These are phyloP conservation scores for Trametes cinnabarina DNA, from an alignment of 768 basidiomycete species.

Conservation along the genomic window DNA sequence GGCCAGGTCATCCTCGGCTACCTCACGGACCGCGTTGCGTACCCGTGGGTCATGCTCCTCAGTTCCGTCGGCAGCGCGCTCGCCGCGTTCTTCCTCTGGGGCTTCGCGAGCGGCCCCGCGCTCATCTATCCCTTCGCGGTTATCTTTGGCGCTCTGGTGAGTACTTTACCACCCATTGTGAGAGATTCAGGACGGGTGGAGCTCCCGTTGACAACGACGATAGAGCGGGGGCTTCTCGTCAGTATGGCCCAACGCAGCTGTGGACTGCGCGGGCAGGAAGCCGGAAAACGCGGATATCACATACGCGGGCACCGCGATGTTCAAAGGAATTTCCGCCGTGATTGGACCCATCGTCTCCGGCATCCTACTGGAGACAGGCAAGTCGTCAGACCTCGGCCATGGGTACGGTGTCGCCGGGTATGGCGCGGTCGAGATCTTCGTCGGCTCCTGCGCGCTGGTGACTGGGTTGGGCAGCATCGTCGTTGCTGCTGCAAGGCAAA, in stretches of 20 bases:
- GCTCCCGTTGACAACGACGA: too few species aligned
- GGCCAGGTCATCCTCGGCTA: conserved; percentile 25
- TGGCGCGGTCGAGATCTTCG: conserved; percentile 24
- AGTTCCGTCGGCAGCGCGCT: conserved; percentile 20
- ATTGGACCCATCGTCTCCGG: conserved; percentile 26
- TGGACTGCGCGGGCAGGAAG: conserved; percentile 19
- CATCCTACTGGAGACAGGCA: conserved; percentile 22
- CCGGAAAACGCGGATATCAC: conserved; percentile 22
- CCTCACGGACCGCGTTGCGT: conserved; percentile 24
- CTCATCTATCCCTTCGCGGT: conserved; percentile 23
- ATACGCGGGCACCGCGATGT: conserved; percentile 16
- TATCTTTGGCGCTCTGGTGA: conserved; percentile 25
- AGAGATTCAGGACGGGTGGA: too few species aligned
- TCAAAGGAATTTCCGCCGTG: conserved; percentile 24
- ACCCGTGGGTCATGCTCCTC: conserved; percentile 23
- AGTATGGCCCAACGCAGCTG: conserved; percentile 18
- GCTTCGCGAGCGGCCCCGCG: conserved; percentile 23
- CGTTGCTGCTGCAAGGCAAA: conserved; percentile 16
- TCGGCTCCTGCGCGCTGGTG: conserved; percentile 20
- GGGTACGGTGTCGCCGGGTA: conserved; percentile 22
- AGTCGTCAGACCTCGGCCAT: conserved; percentile 2
- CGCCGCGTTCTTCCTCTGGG: conserved; percentile 25
- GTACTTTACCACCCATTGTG: background rate
- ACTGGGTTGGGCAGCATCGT: conserved; percentile 20
- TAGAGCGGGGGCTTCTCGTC: conserved; percentile 26